Percentiles rank a stretch among this genome's conserved stretches.
Evolutionary conservation across 768 basidiomycete species (phyloP).

Genomic region (Cyclocybe aegerita): DNA sequence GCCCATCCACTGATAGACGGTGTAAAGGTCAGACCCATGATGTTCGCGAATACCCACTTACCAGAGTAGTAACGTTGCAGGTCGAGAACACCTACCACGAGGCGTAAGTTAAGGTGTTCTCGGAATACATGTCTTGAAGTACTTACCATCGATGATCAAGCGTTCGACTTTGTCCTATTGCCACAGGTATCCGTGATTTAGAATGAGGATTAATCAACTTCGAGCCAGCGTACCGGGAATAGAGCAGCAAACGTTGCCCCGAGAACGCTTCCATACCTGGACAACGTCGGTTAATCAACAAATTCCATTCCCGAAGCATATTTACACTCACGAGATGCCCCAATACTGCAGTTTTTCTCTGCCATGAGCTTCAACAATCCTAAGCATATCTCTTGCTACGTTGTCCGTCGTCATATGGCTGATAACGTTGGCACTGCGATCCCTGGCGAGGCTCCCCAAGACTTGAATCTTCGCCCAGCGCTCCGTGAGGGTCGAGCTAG

Average conservation of each 20-base stretch:
- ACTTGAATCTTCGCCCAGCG: conserved; percentile 32
- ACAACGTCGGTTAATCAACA: background rate
- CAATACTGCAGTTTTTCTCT: conserved; percentile 32
- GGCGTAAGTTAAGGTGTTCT: too few relatives aligned
- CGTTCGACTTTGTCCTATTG: conserved; percentile 26
- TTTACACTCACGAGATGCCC: conserved; percentile 26
- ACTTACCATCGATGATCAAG: conserved; percentile 41
- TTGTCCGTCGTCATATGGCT: conserved; percentile 34
- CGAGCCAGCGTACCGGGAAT: conserved; percentile 26
- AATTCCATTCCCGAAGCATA: background rate
- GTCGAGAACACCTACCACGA: too few relatives aligned
- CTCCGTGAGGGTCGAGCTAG: conserved; percentile 24
- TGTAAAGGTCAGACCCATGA: background rate
- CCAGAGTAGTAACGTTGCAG: too few relatives aligned
- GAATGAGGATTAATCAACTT: too few relatives aligned
- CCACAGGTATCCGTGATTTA: background rate
- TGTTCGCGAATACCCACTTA: too few relatives aligned
- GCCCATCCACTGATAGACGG: conserved; percentile 27
- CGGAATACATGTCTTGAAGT: conserved; percentile 5
- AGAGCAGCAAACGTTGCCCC: conserved; percentile 32
- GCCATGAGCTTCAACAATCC: conserved; percentile 32
- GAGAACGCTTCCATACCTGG: conserved; percentile 25
- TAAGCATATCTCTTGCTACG: conserved; percentile 37
- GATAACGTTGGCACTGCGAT: conserved; percentile 26
- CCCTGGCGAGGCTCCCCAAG: conserved; percentile 30